A percentile compares a stretch with the other conserved stretches of the same genome.
These are phyloP conservation scores for Globisporangium takayamanum DNA, from an alignment of 352 stramenopile species.

Conservation along the genomic window DNA sequence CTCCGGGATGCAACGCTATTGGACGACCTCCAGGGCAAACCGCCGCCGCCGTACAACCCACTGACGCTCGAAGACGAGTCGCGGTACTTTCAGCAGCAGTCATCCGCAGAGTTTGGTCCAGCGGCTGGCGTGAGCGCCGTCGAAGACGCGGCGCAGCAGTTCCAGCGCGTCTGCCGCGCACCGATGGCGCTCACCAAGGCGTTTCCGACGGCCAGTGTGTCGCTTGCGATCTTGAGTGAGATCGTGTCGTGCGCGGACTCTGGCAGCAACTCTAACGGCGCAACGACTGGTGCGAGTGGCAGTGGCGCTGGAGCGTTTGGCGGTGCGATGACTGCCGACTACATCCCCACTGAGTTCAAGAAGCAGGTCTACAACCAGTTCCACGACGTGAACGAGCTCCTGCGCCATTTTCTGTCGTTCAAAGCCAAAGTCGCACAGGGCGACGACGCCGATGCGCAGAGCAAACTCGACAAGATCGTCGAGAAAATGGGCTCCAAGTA, in stretches of 20 bases:
- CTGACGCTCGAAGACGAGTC: constrained; percentile 78
- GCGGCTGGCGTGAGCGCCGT: not conserved
- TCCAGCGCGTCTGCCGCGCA: constrained; percentile 33
- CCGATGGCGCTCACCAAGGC: constrained; percentile 46
- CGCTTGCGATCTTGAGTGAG: constrained; percentile 54
- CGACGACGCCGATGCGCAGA: constrained; percentile 44
- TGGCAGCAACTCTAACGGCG: constrained; percentile 39
- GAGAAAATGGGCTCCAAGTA: constrained; percentile 87
- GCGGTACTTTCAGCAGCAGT: constrained; percentile 72
- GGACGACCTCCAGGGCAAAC: constrained; percentile 58
- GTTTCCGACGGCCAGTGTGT: constrained; percentile 43
- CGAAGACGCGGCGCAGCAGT: constrained; percentile 31
- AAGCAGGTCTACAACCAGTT: constrained; percentile 85
- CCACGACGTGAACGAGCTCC: constrained; percentile 75
- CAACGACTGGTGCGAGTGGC: constrained; percentile 9
- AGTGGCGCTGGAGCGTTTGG: constrained; percentile 17
- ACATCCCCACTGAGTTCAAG: constrained; percentile 83
- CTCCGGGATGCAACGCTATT: constrained; percentile 58
- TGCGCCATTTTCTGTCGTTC: constrained; percentile 83
- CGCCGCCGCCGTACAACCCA: constrained; percentile 55
- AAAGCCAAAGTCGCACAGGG: constrained; percentile 59
- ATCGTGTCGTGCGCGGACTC: constrained; percentile 60
- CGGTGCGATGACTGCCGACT: constrained; percentile 55
- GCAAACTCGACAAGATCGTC: constrained; percentile 81
- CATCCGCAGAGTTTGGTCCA: constrained; percentile 12